Percentiles rank a stretch among this genome's conserved stretches.
These are phyloP conservation scores for Penicillium chermesinum DNA, from an alignment of 495 filamentous ascomycete genomes.

Conservation along the genomic window DNA sequence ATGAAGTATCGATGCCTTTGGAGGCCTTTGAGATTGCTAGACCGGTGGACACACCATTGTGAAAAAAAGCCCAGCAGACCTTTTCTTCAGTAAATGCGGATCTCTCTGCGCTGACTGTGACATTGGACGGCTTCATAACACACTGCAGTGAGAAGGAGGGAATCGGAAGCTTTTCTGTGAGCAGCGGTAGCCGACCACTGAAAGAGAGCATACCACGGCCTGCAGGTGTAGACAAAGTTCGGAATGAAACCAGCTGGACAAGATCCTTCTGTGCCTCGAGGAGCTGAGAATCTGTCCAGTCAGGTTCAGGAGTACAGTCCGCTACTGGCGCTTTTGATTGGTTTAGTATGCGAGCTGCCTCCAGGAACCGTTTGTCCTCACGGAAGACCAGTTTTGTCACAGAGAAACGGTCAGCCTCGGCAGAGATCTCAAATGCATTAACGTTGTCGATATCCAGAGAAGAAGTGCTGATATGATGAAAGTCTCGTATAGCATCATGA, in stretches of 20 bases:
- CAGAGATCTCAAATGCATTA: constrained; percentile 58
- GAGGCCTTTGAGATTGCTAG: constrained; percentile 85
- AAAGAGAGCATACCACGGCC: constrained; percentile 82
- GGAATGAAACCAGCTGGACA: constrained; percentile 73
- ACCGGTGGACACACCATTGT: constrained; percentile 86
- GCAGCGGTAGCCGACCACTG: constrained; percentile 71
- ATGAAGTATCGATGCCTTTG: constrained; percentile 93
- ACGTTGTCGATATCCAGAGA: constrained; percentile 54
- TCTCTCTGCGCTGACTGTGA: constrained; percentile 82
- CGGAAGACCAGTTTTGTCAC: constrained; percentile 82
- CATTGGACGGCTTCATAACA: constrained; percentile 83
- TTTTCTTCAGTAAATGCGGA: constrained; percentile 85
- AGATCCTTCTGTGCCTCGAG: constrained; percentile 90
- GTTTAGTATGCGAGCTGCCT: constrained; percentile 73
- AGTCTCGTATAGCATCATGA: constrained; percentile 64
- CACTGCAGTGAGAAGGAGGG: constrained; percentile 83
- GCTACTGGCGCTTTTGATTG: constrained; percentile 71
- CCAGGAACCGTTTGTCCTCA: constrained; percentile 80
- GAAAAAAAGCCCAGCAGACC: constrained; percentile 96
- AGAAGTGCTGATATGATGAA: constrained; percentile 64
- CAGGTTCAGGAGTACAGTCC: constrained; percentile 65
- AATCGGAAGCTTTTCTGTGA: constrained; percentile 86
- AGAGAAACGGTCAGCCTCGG: constrained; percentile 72
- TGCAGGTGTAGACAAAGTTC: constrained; percentile 80
- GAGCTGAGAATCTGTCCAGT: constrained; percentile 80